phyloP scores from a whole-genome alignment of 148 eudicot species.

The Persicaria tinctoria region DNA sequence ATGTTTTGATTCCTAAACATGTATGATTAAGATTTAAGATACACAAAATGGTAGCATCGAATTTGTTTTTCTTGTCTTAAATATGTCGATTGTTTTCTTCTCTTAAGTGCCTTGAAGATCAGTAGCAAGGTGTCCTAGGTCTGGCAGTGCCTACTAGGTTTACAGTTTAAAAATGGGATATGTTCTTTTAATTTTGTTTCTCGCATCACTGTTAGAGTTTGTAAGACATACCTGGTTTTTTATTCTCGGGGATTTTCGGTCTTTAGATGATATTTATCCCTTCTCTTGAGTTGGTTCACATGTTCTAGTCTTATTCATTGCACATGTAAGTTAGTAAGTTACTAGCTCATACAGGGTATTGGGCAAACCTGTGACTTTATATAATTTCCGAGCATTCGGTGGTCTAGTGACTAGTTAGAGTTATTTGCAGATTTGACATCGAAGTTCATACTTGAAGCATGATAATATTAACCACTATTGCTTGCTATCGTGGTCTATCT shows the following conservation, averaged over 20 bases:
- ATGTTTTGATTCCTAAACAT: no score
- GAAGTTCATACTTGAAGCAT: neutral
- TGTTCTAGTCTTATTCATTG: slow-evolving; percentile 56
- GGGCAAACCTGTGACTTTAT: neutral
- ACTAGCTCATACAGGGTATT: neutral
- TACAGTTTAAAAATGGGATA: neutral
- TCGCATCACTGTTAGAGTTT: neutral
- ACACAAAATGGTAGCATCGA: no score
- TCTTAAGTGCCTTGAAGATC: no score
- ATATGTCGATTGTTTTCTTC: no score
- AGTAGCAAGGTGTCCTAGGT: no score
- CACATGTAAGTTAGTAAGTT: slow-evolving; percentile 65
- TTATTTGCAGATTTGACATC: neutral
- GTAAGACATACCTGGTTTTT: neutral
- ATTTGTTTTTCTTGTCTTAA: no score
- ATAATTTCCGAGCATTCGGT: neutral
- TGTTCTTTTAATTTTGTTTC: neutral
- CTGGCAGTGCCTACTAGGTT: neutral
- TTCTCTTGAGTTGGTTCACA: slow-evolving; percentile 57
- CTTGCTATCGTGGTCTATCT: no score
- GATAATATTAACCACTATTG: neutral
- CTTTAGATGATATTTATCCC: neutral
- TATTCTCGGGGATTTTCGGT: neutral
- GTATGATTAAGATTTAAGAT: no score
- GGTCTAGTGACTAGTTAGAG: neutral